Base-by-base conservation (phyloP, 2,329 filamentous ascomycete genomes). In the Cadophora luteo-olivacea region DNA sequence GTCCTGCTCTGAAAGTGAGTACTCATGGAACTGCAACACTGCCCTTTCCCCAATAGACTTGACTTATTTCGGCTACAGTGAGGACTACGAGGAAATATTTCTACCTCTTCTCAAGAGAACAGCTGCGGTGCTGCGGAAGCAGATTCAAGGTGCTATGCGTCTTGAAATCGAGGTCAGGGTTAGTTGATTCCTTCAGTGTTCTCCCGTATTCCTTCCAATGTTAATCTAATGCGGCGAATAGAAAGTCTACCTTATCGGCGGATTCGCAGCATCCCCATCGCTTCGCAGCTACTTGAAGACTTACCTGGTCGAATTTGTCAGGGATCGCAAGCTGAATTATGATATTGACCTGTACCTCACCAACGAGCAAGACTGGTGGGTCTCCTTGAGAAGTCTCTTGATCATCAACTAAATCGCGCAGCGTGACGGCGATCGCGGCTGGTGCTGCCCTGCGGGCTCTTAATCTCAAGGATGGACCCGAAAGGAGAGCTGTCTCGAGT, bases 241-340 rank as follows among this genome's bases (percentile, higher is more conserved):
- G 52, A 74, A 72, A 69, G 70, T 75, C 2, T 73, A 72, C 24
- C 63, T 75, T 11, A 68, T 74, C 14, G 73, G 74, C 19, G 73
- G 72, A 1, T 75, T 75, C 64, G 73, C 67, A 8, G 69, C 51
- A 0, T 62, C 69, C 14, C 74, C 73, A 16, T 71, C 72, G 2
- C 25, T 75, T 6, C 52, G 60, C 32, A 65, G 62, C 19, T 69
- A 67, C 25, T 64, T 74, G 0, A 62, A 33, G 36, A 24, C 61
- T 5, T 71, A 60, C 41, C 69, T 73, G 19, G 4, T 16, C 22
- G 8, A 66, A 1, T 49, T 33, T 64, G 38, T 2, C 11, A 49
- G 22, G 1, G 41, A 48, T 7, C 24, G n/a, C 2, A 29, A 9
- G 41, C 36, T 67, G 3, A 14, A 22, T 11, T 33, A 55, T 49